Percentiles rank a stretch among this genome's conserved stretches.
Conservation (phyloP, 805 yeast species). For the Starmerella kuoi region DNA sequence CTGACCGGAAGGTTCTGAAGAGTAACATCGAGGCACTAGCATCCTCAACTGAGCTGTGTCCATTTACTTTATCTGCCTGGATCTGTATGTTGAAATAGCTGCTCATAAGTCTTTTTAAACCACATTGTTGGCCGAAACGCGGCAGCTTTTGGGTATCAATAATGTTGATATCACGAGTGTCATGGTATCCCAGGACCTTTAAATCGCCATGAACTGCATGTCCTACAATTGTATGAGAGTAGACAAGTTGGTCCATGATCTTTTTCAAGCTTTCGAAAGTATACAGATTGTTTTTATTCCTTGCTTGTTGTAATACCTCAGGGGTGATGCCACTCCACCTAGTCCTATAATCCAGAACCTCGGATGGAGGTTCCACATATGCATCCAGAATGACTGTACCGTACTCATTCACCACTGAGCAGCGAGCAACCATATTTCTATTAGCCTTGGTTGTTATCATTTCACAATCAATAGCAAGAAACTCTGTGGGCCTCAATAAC, state of each 20-base stretch:
- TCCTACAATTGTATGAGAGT: slow-evolving; percentile 61
- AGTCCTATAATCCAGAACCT: slow-evolving; percentile 68
- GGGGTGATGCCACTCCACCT: slow-evolving; percentile 76
- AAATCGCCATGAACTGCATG: slow-evolving; percentile 82
- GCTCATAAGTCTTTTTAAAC: slow-evolving; percentile 53
- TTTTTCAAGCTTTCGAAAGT: slow-evolving; percentile 57
- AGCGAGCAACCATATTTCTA: slow-evolving; percentile 51
- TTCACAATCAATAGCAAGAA: slow-evolving; percentile 77
- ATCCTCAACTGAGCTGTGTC: slow-evolving; percentile 83
- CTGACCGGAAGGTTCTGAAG: too few species aligned
- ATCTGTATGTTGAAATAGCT: slow-evolving; percentile 46
- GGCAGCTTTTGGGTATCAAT: slow-evolving; percentile 66
- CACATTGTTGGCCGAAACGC: slow-evolving; percentile 69
- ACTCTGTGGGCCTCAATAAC: slow-evolving; percentile 1
- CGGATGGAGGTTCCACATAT: slow-evolving; percentile 62
- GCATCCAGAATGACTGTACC: slow-evolving; percentile 50
- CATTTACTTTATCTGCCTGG: slow-evolving; percentile 47
- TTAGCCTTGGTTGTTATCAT: slow-evolving; percentile 59
- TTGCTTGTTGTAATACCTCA: slow-evolving; percentile 44
- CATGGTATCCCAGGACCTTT: slow-evolving; percentile 39
- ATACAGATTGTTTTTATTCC: slow-evolving; percentile 32
- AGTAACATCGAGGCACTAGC: slow-evolving; percentile 56
- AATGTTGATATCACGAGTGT: slow-evolving; percentile 41
- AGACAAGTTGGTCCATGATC: slow-evolving; percentile 37
- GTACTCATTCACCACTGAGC: slow-evolving; percentile 57